Evolutionary conservation across 78 protist genomes (phyloP).

Genomic region (Speleostelium caveatum): DNA sequence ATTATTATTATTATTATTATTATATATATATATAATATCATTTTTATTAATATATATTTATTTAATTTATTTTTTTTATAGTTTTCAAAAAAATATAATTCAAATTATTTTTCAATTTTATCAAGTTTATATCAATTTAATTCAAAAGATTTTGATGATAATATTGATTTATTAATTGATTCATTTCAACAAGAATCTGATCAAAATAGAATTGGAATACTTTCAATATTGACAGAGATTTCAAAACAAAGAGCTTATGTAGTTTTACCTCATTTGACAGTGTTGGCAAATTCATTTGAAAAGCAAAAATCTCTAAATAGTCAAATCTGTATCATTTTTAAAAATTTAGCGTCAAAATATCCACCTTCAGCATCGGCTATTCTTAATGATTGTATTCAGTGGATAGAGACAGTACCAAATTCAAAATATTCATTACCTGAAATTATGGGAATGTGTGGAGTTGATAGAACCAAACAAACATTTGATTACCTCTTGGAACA

Average conservation of each 20-base stretch:
- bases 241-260: conserved; percentile 23
- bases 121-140: conserved; percentile 56
- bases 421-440: conserved; percentile 40
- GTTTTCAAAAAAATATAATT: background rate
- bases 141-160: conserved; percentile 52
- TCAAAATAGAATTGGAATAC: conserved; percentile 16
- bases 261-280: conserved; percentile 25
- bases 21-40: too few species aligned
- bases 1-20: background rate
- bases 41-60: too few species aligned
- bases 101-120: conserved; percentile 62
- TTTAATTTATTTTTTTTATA: too few species aligned
- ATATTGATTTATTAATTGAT: conserved; percentile 9
- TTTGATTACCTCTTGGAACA: conserved; percentile 9
- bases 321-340: conserved; percentile 26
- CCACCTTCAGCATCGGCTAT: conserved; percentile 37
- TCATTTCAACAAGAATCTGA: conserved; percentile 37
- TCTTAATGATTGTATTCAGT: conserved; percentile 5
- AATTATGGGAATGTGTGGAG: conserved; percentile 56
- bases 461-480: conserved; percentile 22
- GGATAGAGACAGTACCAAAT: background rate
- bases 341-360: conserved; percentile 15
- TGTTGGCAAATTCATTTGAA: conserved; percentile 20
- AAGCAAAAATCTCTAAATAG: conserved; percentile 19
- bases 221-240: conserved; percentile 43